A percentile compares a stretch with the other conserved stretches of the same genome.
These are phyloP conservation scores for Aspergillus sp. DNA, from an alignment of 2,329 filamentous ascomycete genomes.

Conservation along the genomic window DNA sequence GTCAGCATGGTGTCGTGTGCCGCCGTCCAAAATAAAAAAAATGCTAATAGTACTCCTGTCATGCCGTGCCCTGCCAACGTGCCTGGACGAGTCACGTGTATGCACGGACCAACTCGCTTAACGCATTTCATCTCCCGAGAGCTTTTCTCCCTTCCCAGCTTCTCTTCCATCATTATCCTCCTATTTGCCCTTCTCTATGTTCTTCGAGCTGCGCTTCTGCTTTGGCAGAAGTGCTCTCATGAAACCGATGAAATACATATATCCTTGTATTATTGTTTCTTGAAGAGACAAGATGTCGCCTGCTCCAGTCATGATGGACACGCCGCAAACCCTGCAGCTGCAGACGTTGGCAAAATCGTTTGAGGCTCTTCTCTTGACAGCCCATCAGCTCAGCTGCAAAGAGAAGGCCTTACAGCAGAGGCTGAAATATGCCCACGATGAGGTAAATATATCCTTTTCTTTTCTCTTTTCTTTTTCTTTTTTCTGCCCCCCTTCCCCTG, in stretches of 20 bases:
- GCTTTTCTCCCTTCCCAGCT: slow-evolving; percentile 3
- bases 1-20: too few relatives aligned
- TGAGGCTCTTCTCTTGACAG: slow-evolving; percentile 35
- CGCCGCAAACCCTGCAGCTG: slow-evolving; percentile 29
- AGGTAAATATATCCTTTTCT: slow-evolving; percentile 26
- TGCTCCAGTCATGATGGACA: slow-evolving; percentile 19
- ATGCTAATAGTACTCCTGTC: neutral
- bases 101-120: slow-evolving; percentile 32
- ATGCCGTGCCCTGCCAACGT: neutral
- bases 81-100: neutral
- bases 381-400: slow-evolving; percentile 31
- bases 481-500: neutral
- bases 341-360: slow-evolving; percentile 32
- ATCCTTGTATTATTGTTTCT: slow-evolving; percentile 15
- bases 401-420: slow-evolving; percentile 31
- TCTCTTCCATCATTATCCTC: slow-evolving; percentile 4
- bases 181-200: slow-evolving; percentile 11
- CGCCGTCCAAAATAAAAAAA: too few relatives aligned
- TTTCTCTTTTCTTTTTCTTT: neutral
- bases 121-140: neutral
- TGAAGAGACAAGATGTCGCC: slow-evolving; percentile 24
- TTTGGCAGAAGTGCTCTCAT: slow-evolving; percentile 15
- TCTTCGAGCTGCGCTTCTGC: slow-evolving; percentile 17
- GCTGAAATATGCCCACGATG: slow-evolving; percentile 31
- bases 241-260: slow-evolving; percentile 15